These are phyloP conservation scores for Mucor racemosus DNA, from an alignment of 371 early-diverging fungal genomes.

Conservation along the genomic window DNA sequence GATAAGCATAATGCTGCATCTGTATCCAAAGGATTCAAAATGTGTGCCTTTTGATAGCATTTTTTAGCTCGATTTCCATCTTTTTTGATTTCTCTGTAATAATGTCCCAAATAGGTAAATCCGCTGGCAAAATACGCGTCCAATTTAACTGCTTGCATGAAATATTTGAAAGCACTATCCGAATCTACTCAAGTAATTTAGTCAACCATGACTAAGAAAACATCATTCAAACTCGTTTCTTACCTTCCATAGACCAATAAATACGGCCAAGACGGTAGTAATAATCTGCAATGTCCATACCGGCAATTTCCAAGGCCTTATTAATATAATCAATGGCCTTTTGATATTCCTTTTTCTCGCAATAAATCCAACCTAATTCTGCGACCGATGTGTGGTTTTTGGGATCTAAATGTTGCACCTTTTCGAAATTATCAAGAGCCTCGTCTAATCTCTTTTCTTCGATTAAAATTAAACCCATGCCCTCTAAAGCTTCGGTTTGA, in stretches of 20 bases:
- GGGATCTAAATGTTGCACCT: constrained; percentile 53
- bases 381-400: constrained; percentile 52
- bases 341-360: constrained; percentile 55
- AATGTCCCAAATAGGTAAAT: constrained; percentile 83
- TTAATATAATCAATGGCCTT: constrained; percentile 60
- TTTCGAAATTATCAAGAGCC: constrained; percentile 57
- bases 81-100: constrained; percentile 69
- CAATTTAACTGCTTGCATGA: constrained; percentile 76
- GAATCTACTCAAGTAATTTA: constrained; percentile 59
- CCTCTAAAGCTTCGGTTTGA: constrained; percentile 58
- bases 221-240: background rate
- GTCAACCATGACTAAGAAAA: no score
- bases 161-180: constrained; percentile 65
- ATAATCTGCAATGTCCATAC: constrained; percentile 52
- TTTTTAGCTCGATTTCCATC: constrained; percentile 75
- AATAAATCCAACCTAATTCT: constrained; percentile 71
- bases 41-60: constrained; percentile 81
- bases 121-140: constrained; percentile 70
- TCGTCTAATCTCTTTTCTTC: constrained; percentile 55
- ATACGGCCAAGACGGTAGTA: constrained; percentile 75
- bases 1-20: constrained; percentile 73
- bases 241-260: constrained; percentile 83
- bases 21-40: constrained; percentile 68
- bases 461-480: constrained; percentile 41
- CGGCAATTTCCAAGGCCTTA: constrained; percentile 56